Conservation (phyloP, 805 yeast species). For the Blastobotrys attinorum region DNA sequence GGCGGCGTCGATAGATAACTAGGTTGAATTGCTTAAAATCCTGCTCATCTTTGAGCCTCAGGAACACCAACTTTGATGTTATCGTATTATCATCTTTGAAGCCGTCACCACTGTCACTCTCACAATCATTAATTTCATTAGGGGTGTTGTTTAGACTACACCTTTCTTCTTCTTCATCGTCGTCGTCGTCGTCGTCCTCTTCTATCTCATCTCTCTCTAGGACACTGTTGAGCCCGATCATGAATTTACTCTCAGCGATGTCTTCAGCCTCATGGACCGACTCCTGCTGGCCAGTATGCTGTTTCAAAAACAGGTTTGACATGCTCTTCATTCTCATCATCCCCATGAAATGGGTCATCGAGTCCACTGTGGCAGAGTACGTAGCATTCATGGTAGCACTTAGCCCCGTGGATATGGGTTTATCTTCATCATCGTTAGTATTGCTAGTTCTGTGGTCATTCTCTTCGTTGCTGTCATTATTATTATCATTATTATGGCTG, state of each 20-base stretch:
- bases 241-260: not conserved
- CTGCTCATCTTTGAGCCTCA: slow-evolving; percentile 3
- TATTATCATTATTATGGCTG: no score
- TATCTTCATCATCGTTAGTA: no score
- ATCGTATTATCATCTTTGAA: not conserved
- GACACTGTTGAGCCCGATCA: not conserved
- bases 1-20: slow-evolving; percentile 20
- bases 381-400: not conserved
- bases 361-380: slow-evolving; percentile 9
- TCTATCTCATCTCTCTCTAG: not conserved
- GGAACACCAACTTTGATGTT: slow-evolving; percentile 6
- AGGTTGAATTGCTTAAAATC: slow-evolving; percentile 5
- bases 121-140: not conserved
- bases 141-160: not conserved
- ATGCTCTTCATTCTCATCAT: slow-evolving; percentile 6
- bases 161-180: not conserved
- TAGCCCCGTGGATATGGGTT: no score
- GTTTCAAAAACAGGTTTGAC: not conserved
- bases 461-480: no score
- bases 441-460: no score
- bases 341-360: slow-evolving; percentile 10
- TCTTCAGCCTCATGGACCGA: not conserved
- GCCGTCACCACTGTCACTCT: not conserved
- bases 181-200: not conserved
- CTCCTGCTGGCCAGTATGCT: not conserved